Base-by-base conservation (phyloP, 257 asterid species). In the Cordia subcordata region DNA sequence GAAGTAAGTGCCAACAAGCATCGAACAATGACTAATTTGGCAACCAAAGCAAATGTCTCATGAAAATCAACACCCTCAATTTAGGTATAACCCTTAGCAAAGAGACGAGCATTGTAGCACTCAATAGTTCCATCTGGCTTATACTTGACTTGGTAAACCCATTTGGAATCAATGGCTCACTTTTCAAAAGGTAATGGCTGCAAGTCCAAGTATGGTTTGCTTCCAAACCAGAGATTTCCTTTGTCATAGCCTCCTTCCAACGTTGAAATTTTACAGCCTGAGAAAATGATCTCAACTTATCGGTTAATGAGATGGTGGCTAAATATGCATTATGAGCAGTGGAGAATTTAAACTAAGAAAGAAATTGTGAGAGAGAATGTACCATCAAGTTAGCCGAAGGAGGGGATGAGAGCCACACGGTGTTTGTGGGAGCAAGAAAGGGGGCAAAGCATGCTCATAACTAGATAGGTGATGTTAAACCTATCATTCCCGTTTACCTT, bases 191-290 rank as follows among this genome's bases (percentile, higher is more conserved):
- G 47, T 3, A 27, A 15, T 22, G 4, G n/a, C 20, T 9, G 5
- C 47, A 18, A 16, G 6, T 14, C 32, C 52, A 58, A 39, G 54
- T 49, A 1, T n/a, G 22, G 22, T 45, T 60, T 18, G 8, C 49
- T 23, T 38, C 49, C 5, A 33, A 19, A 27, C 51, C 35, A 3
- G 3, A 16, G 0, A 62, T 50, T 22, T 62, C 58, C 38, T 13
- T 51, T 22, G 18, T 14, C 59, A 62, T 62, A 1, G 68, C 68
- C 14, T 52, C 59, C 15, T 60, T 18, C 59, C 59, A 62, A 5
- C 9, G n/a, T 0, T 14, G 4, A 5, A n/a, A 14, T 5, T 20
- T 16, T 0, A 62, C 11, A 0, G 51, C 68, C 49, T 62, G 51
- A 0, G n/a, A 10, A 8, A 51, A 62, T 12, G 16, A 14, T 21